Percentiles rank a stretch among this genome's conserved stretches.
Evolutionary conservation across 805 yeast genomes (phyloP).

Genomic region (Candida stauntonica): DNA sequence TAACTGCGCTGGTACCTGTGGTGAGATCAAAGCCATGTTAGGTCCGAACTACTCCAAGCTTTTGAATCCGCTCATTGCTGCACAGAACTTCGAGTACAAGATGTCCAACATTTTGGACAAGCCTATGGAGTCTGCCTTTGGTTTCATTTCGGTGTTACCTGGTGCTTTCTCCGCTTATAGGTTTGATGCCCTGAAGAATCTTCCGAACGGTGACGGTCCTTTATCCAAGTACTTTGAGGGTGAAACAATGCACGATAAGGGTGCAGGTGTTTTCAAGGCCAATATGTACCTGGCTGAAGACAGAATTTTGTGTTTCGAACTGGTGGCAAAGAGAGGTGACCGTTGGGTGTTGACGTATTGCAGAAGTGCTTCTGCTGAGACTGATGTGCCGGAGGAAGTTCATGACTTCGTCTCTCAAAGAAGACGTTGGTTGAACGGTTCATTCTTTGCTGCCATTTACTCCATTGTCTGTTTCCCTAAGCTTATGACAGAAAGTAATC

Average conservation of each 20-base stretch:
- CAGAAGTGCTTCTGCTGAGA: slow-evolving; percentile 83
- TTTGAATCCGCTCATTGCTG: slow-evolving; percentile 86
- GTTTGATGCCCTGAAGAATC: slow-evolving; percentile 67
- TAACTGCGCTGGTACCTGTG: slow-evolving; percentile 95
- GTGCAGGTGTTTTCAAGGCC: slow-evolving; percentile 82
- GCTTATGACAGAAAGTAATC: slow-evolving; percentile 71
- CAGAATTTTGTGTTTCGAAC: slow-evolving; percentile 89
- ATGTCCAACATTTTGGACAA: slow-evolving; percentile 93
- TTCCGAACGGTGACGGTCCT: slow-evolving; percentile 74
- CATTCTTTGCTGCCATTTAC: slow-evolving; percentile 91
- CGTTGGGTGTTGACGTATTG: slow-evolving; percentile 83
- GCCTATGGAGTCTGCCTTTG: slow-evolving; percentile 93
- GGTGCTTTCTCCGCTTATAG: slow-evolving; percentile 97
- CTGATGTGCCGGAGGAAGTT: slow-evolving; percentile 89
- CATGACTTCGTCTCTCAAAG: slow-evolving; percentile 88
- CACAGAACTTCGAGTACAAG: slow-evolving; percentile 95
- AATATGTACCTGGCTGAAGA: slow-evolving; percentile 98
- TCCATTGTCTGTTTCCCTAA: slow-evolving; percentile 73
- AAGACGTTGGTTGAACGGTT: slow-evolving; percentile 96
- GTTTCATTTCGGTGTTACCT: slow-evolving; percentile 90
- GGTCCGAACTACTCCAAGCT: slow-evolving; percentile 57
- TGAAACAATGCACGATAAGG: slow-evolving; percentile 64
- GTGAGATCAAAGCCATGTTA: slow-evolving; percentile 85
- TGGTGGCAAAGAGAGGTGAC: slow-evolving; percentile 76
- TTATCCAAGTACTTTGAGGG: slow-evolving; percentile 89